Base-by-base conservation (phyloP, 768 basidiomycete species). In the Leccinum sublutescens region DNA sequence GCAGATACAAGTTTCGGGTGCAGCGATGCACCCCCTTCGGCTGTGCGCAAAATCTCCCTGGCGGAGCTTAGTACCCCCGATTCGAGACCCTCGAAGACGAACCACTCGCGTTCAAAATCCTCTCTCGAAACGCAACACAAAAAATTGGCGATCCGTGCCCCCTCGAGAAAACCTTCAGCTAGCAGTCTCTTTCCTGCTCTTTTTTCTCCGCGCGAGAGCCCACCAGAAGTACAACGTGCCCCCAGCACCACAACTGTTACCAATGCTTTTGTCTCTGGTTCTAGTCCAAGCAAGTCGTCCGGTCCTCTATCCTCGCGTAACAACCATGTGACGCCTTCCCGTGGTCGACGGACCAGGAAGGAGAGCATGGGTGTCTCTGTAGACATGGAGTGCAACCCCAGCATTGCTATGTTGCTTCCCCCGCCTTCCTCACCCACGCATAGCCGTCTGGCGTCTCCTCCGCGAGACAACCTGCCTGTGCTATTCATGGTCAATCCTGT, bases 331-430 rank as follows among this genome's bases (percentile, higher is more conserved):
- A 56, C 49, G 14, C 58, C 53, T 52, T 62, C 52, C 10, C 62
- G 68, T 55, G 68, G 66, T 14, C 64, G 72, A 52, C 61, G 50
- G 34, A 52, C 27, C 17, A 58, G 56, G 36, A 62, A 66, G 33
- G 64, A 55, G 21, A 63, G 62, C 29, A 25, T 57, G 23, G n/a
- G 31, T 45, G 19, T 50, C 27, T 29, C 62, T 47, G 56, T 48
- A 23, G 54, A 49, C 12, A 21, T 45, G 0, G 61, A 50, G 11
- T 55, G 58, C 50, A 62, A 12, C 23, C 54, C 61, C 2, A 65
- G 54, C 40, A 65, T 64, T 27, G 59, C 68, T n/a, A 65, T 66
- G 66, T 34, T 73, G 5, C 57, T 70, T 36, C 75, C 73, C 31
- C 65, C 62, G 3, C 69, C 64, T 45, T 54, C 63, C 17, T 70